Conservation (phyloP, 164 flowering plant genomes). For the Akebia trifoliata region DNA sequence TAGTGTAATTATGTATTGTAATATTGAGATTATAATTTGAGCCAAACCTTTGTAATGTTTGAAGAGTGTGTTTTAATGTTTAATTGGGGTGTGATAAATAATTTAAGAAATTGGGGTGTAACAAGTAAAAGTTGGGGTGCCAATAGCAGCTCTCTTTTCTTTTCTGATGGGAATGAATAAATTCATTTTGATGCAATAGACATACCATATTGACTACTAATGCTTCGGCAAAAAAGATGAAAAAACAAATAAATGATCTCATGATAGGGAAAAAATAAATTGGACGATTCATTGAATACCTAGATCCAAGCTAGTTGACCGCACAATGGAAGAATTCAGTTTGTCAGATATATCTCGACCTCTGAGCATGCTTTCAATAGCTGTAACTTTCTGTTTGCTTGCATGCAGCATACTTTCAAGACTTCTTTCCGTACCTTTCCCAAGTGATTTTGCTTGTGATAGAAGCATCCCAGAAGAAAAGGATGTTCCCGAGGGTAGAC, state of each 20-base stretch:
- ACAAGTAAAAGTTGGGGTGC: too few species aligned
- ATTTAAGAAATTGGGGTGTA: too few species aligned
- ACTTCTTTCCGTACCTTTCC: conserved; percentile 77
- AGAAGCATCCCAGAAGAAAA: conserved; percentile 67
- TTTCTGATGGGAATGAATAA: too few species aligned
- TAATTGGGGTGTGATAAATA: too few species aligned
- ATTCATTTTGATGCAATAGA: neutral
- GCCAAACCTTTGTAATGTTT: too few species aligned
- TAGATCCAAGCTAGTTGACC: conserved; percentile 93
- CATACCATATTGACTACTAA: too few species aligned
- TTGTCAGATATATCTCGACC: conserved; percentile 74
- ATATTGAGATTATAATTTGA: too few species aligned
- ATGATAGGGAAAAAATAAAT: neutral
- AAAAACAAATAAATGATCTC: too few species aligned
- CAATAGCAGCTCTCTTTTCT: too few species aligned
- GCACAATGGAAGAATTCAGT: conserved; percentile 42
- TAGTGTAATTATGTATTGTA: too few species aligned
- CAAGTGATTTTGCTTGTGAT: conserved; percentile 62
- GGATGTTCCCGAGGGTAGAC: conserved; percentile 56
- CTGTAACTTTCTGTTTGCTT: conserved; percentile 92
- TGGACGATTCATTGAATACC: conserved; percentile 49
- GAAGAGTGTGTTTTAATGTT: too few species aligned
- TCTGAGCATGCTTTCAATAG: conserved; percentile 95
- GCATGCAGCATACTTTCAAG: conserved; percentile 91
- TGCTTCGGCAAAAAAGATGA: neutral